These are phyloP conservation scores for Marasmius tenuissimus DNA, from an alignment of 1,284 basidiomycete species.

Conservation along the genomic window DNA sequence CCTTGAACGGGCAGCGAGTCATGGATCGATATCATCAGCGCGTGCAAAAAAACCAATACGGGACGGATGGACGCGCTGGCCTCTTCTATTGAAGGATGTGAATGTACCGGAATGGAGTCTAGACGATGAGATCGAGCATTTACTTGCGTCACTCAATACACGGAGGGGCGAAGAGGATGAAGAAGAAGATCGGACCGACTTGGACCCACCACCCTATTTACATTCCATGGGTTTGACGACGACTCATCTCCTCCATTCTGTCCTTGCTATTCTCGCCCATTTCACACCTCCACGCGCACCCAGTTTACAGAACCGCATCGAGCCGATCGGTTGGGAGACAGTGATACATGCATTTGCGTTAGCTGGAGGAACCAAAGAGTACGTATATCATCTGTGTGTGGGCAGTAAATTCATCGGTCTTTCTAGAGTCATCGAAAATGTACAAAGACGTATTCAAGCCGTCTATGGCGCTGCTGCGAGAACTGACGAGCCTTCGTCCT, in stretches of 20 bases:
- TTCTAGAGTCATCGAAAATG: conserved; percentile 4
- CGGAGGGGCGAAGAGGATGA: background rate
- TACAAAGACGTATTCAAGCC: conserved; percentile 4
- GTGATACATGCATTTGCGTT: conserved; percentile 9
- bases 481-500: background rate
- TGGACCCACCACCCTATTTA: background rate
- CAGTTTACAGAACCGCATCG: conserved; percentile 16
- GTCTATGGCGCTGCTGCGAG: background rate
- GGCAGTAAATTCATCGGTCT: background rate
- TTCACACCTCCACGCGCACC: conserved; percentile 7
- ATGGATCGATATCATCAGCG: conserved; percentile 11
- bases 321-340: conserved; percentile 13
- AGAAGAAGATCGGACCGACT: no score
- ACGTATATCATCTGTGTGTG: background rate
- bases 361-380: conserved; percentile 6
- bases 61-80: conserved; percentile 68
- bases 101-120: conserved; percentile 58
- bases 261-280: conserved; percentile 10
- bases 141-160: background rate
- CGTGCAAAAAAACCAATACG: conserved; percentile 19
- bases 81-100: conserved; percentile 55
- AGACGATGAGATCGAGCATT: conserved; percentile 51
- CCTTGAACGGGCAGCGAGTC: conserved; percentile 1
- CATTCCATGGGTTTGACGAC: conserved; percentile 8
- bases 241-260: conserved; percentile 8